Evolutionary conservation across 164 flowering plant genomes (phyloP).

Genomic region (Platanus orientalis): DNA sequence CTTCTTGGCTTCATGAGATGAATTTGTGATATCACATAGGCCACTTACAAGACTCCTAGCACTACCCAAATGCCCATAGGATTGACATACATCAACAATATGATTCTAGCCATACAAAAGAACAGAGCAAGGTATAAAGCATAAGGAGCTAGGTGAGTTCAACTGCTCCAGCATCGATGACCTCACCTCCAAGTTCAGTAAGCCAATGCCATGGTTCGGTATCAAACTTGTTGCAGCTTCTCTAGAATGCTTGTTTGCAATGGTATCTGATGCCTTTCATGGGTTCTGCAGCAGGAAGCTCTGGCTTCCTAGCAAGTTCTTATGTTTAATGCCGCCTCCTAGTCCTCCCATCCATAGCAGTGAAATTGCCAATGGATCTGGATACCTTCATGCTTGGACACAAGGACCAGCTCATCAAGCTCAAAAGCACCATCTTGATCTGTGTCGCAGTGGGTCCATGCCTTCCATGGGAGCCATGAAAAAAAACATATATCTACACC

Average conservation of each 20-base stretch:
- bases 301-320: conserved; percentile 64
- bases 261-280: conserved; percentile 39
- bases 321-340: conserved; percentile 54
- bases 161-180: too few relatives aligned
- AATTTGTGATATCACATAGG: too few relatives aligned
- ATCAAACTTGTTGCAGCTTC: conserved; percentile 56
- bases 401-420: conserved; percentile 56
- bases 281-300: conserved; percentile 34
- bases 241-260: conserved; percentile 37
- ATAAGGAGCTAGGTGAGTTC: too few relatives aligned
- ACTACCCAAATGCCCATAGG: too few relatives aligned
- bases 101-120: too few relatives aligned
- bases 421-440: conserved; percentile 46
- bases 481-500: too few relatives aligned
- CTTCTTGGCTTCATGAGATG: too few relatives aligned
- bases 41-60: too few relatives aligned
- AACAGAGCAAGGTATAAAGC: too few relatives aligned
- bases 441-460: conserved; percentile 56
- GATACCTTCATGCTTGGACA: conserved; percentile 52
- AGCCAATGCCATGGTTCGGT: too few relatives aligned
- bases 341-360: conserved; percentile 42
- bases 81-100: too few relatives aligned
- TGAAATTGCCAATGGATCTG: conserved; percentile 56
- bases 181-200: too few relatives aligned
- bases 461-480: conserved; percentile 57